A percentile compares a stretch with the other conserved stretches of the same genome.
These are phyloP conservation scores for Solanum bukasovii DNA, from an alignment of 257 asterid species.

Conservation along the genomic window DNA sequence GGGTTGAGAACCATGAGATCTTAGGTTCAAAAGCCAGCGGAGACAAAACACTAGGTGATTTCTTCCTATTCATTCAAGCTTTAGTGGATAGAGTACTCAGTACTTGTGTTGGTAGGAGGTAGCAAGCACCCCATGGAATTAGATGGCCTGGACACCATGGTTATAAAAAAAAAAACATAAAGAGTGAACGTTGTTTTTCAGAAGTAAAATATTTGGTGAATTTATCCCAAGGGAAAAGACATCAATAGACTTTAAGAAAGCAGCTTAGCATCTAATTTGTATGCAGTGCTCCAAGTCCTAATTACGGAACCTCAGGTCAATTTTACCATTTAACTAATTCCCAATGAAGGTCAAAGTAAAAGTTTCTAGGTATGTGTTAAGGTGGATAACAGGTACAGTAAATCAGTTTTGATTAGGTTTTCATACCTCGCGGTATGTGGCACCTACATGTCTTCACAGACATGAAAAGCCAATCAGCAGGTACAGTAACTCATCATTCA, in stretches of 20 bases:
- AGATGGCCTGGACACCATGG: background rate
- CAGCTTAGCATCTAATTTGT: background rate
- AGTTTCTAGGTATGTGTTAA: background rate
- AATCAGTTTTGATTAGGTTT: background rate
- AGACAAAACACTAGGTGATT: background rate
- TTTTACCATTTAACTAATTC: background rate
- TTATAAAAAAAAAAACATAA: background rate
- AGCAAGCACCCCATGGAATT: background rate
- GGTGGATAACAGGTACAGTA: background rate
- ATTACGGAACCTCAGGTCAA: background rate
- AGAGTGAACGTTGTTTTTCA: background rate
- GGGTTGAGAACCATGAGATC: background rate
- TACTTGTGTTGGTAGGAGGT: background rate
- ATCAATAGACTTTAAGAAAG: background rate
- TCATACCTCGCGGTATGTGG: background rate
- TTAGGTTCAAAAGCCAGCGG: background rate
- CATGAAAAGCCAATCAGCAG: background rate
- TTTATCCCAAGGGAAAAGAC: background rate
- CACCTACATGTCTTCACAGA: background rate
- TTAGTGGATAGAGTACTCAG: background rate
- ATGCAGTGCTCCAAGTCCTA: background rate
- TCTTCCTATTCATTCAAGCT: background rate
- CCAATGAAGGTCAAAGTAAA: background rate
- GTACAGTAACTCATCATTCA: background rate
- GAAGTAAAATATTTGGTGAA: background rate